Evolutionary conservation across 2,329 filamentous ascomycete genomes (phyloP).

Genomic region (Daldinia sp.): DNA sequence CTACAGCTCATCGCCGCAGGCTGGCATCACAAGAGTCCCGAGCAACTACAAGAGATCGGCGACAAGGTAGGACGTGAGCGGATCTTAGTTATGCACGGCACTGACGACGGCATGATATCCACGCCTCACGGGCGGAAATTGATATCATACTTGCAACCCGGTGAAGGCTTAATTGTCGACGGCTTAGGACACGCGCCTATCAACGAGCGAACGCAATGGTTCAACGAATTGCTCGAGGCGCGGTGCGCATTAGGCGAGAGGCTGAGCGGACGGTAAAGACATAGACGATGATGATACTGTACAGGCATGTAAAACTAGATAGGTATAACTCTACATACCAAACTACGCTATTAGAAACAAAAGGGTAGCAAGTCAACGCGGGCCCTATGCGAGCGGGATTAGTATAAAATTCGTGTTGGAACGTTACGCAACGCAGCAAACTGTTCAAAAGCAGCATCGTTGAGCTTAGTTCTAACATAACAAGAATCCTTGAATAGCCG

Average conservation of each 20-base stretch:
- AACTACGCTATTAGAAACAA: neutral
- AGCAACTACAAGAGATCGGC: constrained; percentile 71
- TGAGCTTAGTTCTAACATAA: neutral
- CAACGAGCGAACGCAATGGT: constrained; percentile 74
- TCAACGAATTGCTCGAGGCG: constrained; percentile 69
- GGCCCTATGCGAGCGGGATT: neutral
- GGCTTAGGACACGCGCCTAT: constrained; percentile 79
- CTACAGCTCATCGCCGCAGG: constrained; percentile 80
- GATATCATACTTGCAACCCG: constrained; percentile 70
- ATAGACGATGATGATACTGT: no score
- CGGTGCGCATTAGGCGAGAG: constrained; percentile 61
- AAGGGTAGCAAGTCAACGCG: neutral
- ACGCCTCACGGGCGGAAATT: constrained; percentile 74
- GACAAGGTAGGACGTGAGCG: constrained; percentile 75
- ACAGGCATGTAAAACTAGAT: neutral
- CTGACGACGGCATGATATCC: constrained; percentile 78
- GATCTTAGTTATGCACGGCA: constrained; percentile 82
- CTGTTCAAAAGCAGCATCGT: neutral
- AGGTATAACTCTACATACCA: neutral
- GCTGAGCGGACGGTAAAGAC: constrained; percentile 49
- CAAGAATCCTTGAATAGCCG: neutral
- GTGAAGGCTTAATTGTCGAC: constrained; percentile 68
- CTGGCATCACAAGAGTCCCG: constrained; percentile 78
- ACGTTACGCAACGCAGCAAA: neutral
- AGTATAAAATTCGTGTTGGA: no score